A percentile compares a stretch with the other conserved stretches of the same genome.
Evolutionary conservation across 192 early-diverging fungal genomes (phyloP).

Genomic region (Obelidium mucronatum): DNA sequence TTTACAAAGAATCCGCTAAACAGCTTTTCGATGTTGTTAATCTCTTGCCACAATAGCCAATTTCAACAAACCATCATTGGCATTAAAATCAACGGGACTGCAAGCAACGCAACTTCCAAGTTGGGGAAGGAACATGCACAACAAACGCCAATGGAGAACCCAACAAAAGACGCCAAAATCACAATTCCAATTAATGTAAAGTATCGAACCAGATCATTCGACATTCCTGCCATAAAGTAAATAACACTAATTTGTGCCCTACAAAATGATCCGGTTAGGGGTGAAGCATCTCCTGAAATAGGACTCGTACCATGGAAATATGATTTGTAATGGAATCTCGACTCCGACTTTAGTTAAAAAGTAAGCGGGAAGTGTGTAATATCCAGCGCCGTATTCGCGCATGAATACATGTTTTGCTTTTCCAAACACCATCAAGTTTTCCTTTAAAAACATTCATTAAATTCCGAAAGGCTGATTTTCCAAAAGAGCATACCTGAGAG

Average conservation of each 20-base stretch:
- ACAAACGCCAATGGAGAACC: slow-evolving; percentile 60
- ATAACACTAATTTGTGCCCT: slow-evolving; percentile 49
- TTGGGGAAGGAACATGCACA: slow-evolving; percentile 56
- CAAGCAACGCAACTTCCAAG: slow-evolving; percentile 53
- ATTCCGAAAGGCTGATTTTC: neutral
- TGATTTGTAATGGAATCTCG: slow-evolving; percentile 61
- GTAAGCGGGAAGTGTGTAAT: slow-evolving; percentile 63
- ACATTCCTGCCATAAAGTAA: slow-evolving; percentile 67
- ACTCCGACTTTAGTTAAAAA: slow-evolving; percentile 63
- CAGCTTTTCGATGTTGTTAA: neutral
- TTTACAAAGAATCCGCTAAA: slow-evolving; percentile 68
- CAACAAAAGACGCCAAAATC: slow-evolving; percentile 48
- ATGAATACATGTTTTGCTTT: slow-evolving; percentile 61
- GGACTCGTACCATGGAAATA: slow-evolving; percentile 46
- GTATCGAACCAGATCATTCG: slow-evolving; percentile 46
- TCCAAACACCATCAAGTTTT: slow-evolving; percentile 53
- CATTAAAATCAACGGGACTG: slow-evolving; percentile 57
- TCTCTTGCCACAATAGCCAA: neutral
- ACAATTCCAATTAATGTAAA: slow-evolving; percentile 46
- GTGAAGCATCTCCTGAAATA: neutral
- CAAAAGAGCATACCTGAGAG: slow-evolving; percentile 41
- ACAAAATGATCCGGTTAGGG: neutral
- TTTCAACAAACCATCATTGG: slow-evolving; percentile 56
- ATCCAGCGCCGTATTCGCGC: slow-evolving; percentile 61
- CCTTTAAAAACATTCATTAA: no score